These are phyloP conservation scores for Aspergillus aculeatinus DNA, from an alignment of 2,329 filamentous ascomycete genomes.

Conservation along the genomic window DNA sequence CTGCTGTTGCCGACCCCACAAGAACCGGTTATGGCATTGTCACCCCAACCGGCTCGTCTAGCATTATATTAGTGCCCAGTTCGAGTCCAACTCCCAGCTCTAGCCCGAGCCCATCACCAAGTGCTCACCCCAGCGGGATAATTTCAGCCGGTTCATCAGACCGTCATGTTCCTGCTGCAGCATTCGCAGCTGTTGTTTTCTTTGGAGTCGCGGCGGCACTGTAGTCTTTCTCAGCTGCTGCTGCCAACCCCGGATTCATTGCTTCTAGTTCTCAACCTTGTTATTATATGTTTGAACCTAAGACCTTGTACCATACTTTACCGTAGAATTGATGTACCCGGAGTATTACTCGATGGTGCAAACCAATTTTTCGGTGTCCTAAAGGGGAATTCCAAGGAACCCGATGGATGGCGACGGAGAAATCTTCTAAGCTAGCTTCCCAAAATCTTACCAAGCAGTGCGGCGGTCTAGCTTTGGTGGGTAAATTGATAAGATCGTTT, in stretches of 20 bases:
- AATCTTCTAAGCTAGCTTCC: neutral
- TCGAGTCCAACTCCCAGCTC: conserved; percentile 20
- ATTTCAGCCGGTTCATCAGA: conserved; percentile 29
- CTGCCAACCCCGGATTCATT: neutral
- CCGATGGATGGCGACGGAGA: neutral
- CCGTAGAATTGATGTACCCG: neutral
- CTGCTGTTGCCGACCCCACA: conserved; percentile 1
- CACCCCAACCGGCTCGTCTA: conserved; percentile 25
- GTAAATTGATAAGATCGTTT: no score
- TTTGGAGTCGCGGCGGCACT: conserved; percentile 42
- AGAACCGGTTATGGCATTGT: conserved; percentile 16
- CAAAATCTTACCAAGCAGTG: neutral
- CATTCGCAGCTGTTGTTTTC: conserved; percentile 42
- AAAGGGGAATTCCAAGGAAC: neutral
- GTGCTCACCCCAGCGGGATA: conserved; percentile 21
- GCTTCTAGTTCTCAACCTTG: neutral
- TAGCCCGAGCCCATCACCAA: conserved; percentile 8
- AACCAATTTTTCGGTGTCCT: neutral
- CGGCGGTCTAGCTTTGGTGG: no score
- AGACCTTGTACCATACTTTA: neutral
- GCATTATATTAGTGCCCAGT: conserved; percentile 15
- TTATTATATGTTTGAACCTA: neutral
- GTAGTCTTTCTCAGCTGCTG: conserved; percentile 17
- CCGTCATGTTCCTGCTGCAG: conserved; percentile 37
- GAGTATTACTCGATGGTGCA: neutral